Base-by-base conservation (phyloP, 2,329 filamentous ascomycete species). In the Phialophora expanda region DNA sequence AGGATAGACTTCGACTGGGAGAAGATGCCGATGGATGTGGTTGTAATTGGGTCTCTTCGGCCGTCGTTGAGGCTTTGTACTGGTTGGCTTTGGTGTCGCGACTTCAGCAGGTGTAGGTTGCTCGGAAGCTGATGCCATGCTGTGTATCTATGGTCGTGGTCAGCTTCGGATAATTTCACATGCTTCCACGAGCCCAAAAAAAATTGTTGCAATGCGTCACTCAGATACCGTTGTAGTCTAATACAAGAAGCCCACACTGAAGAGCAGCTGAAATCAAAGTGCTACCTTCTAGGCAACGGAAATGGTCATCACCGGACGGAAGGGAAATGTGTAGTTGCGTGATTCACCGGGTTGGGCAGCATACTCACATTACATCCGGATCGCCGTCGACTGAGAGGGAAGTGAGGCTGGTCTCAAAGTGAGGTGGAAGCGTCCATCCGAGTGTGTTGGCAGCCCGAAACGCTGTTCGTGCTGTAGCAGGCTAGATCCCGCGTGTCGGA, bases 161-260 rank as follows among this genome's bases (percentile, higher is more conserved):
- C 62, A 68, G 66, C 64, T 50, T 62, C 14, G 56, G 44, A 56
- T 28, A 41, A 44, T 14, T 60, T 60, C 55, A 66, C 51, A 32
- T 56, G 56, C 34, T 63, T 32, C 41, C 30, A 28, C 50, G 38
- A 62, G 53, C 61, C 58, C 54, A 48, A 32, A 54, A 30, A 44
- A 44, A 61, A 8, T 44, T 8, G 38, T 44, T 17, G 17, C 14
- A 60, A 38, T 54, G 20, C 24, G 46, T 56, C 61, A 48, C 67
- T 95, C 91, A 95, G 91, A 95, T 95, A 95, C 91, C 91, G 91
- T 95, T 94, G 91, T 95, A 95, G 91, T 95, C 91, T 90, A 78
- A 90, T 89, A 87, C 84, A 85, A 82, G 82, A 48, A 84, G 75
- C 77, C 75, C 78, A 76, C 81, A 84, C 78, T 70, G 81, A 78